A percentile compares a stretch with the other conserved stretches of the same genome.
Conservation (phyloP, 495 filamentous ascomycete species). For the Aspergillus indologenus region DNA sequence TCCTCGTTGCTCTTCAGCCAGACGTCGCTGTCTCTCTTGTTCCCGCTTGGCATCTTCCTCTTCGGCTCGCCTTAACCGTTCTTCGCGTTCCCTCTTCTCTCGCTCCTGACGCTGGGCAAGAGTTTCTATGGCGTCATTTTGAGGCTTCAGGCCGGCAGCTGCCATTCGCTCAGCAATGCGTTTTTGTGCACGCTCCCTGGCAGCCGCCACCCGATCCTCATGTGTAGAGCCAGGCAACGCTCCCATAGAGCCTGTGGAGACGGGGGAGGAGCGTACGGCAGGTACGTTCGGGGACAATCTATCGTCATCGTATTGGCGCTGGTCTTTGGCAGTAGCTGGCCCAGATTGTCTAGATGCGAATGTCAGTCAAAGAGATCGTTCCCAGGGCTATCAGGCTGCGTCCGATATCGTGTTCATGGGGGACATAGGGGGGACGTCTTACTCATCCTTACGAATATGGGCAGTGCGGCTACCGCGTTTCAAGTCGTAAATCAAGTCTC, state of each 20-base stretch:
- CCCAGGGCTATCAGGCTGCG: neutral
- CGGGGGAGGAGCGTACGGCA: constrained; percentile 39
- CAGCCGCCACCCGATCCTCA: constrained; percentile 91
- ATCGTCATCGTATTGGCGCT: constrained; percentile 25
- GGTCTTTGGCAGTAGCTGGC: constrained; percentile 25
- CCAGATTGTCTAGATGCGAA: constrained; percentile 20
- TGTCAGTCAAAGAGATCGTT: constrained; percentile 3
- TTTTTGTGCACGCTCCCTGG: constrained; percentile 94
- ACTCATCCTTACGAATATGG: constrained; percentile 72
- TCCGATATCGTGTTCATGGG: neutral
- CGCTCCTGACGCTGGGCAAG: constrained; percentile 81
- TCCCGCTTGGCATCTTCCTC: constrained; percentile 94
- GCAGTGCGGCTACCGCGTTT: constrained; percentile 78
- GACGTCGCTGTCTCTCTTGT: constrained; percentile 76
- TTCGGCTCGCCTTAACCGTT: constrained; percentile 82
- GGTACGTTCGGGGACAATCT: constrained; percentile 24
- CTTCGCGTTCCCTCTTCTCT: constrained; percentile 81
- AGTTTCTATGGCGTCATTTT: constrained; percentile 66
- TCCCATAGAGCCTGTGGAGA: constrained; percentile 41
- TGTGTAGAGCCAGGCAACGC: constrained; percentile 70
- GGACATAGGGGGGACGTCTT: constrained; percentile 20
- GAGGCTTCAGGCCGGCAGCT: constrained; percentile 83
- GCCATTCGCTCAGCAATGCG: constrained; percentile 98
- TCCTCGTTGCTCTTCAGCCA: constrained; percentile 76
- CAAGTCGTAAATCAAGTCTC: constrained; percentile 96